These are phyloP conservation scores for Isabelozyma pseudorhagii DNA, from an alignment of 805 yeast species.

Conservation along the genomic window DNA sequence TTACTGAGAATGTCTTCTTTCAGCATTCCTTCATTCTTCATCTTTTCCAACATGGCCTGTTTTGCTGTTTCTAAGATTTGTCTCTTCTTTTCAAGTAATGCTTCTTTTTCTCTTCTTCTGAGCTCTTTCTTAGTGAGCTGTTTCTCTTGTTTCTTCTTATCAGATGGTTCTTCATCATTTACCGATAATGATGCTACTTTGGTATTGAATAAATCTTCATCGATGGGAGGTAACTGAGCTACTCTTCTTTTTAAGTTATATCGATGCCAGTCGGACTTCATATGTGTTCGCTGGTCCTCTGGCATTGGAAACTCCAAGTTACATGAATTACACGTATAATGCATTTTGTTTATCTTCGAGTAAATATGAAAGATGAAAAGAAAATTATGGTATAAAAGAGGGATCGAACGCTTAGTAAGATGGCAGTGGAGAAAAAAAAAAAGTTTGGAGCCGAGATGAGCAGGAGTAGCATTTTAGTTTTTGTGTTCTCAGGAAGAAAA, in stretches of 20 bases:
- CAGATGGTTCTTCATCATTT: slow-evolving; percentile 11
- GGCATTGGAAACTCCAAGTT: slow-evolving; percentile 74
- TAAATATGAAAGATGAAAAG: no score
- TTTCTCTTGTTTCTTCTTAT: slow-evolving; percentile 15
- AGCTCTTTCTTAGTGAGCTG: slow-evolving; percentile 48
- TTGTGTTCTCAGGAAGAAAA: neutral
- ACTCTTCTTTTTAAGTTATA: slow-evolving; percentile 93
- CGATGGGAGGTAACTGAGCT: slow-evolving; percentile 52
- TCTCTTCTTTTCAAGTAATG: slow-evolving; percentile 45
- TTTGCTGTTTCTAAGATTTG: slow-evolving; percentile 47
- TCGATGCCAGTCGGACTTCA: slow-evolving; percentile 98
- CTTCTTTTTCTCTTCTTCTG: slow-evolving; percentile 50
- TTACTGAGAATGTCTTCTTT: slow-evolving; percentile 9
- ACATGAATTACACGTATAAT: slow-evolving; percentile 81
- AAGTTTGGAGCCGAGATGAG: neutral
- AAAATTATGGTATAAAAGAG: no score
- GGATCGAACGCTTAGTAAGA: neutral
- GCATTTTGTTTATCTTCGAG: neutral
- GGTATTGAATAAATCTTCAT: slow-evolving; percentile 36
- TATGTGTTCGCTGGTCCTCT: slow-evolving; percentile 85
- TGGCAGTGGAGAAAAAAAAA: neutral
- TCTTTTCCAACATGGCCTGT: slow-evolving; percentile 33
- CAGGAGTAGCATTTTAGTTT: neutral
- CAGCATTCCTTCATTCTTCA: slow-evolving; percentile 23
- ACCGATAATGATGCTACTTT: slow-evolving; percentile 20